Base-by-base conservation (phyloP, 2,329 filamentous ascomycete species). In the Monosporascus sp. region DNA sequence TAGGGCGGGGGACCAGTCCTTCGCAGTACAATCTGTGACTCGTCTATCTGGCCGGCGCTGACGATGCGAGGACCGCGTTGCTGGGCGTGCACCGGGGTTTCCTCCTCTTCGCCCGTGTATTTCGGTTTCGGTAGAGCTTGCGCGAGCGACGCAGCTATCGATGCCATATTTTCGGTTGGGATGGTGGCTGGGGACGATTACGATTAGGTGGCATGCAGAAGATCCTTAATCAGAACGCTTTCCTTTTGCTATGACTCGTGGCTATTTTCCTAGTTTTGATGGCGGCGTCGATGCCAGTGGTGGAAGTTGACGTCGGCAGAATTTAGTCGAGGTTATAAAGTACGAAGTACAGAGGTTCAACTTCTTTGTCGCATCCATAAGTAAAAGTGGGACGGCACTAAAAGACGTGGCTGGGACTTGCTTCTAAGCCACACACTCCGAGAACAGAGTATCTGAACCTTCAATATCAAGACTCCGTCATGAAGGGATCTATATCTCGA, bases 41-140 rank as follows among this genome's bases (percentile, higher is more conserved):
- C 86, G 73, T 96, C 89, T 60, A 95, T 80, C 65, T 93, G 84
- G 63, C 83, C 85, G 49, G 88, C 82, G 63, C 85, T 88, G 53
- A 97, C 80, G 58, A 97, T 88, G 68, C 91, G 84, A 39, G 90
- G 89, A 55, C 91, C 90, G 68, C 85, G 85, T 62, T 89, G 85
- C 66, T 89, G 85, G 47, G 86, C 79, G 66, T 88, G 83, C 31
- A 78, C 73, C 24, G 86, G 86, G 36, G 87, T 74, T 65, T 95
- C 89, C 68, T 97, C 92, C 68, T 95, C 86, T 68, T 96, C 90
- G 61, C 89, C 91, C 5, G 86, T 90, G 68, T 97, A 96, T 73
- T 89, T 93, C 17, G 93, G 92, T 69, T 92, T 92, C 3, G 93
- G 93, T 44, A 97, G 79, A 53, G 89, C 85, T 67, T 85, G 84